A percentile compares a stretch with the other conserved stretches of the same genome.
phyloP scores from a whole-genome alignment of 345 rosid species.

The Atalantia buxifolia region DNA sequence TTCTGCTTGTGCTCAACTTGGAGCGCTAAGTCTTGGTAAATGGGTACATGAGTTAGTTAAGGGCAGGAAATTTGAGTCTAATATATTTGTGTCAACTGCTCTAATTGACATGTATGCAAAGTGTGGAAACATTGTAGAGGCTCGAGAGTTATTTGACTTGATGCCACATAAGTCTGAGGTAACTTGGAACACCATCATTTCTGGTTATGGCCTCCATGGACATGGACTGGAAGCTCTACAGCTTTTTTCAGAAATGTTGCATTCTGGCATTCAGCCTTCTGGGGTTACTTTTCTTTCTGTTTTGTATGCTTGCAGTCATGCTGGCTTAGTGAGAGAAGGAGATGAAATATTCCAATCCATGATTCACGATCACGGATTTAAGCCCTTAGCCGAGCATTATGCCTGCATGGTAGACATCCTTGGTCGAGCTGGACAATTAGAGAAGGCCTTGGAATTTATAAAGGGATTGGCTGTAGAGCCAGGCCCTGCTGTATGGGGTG shows the following conservation, averaged over 20 bases:
- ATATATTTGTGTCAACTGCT: slow-evolving; percentile 68
- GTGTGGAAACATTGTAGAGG: slow-evolving; percentile 70
- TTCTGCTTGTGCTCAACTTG: slow-evolving; percentile 80
- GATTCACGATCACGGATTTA: slow-evolving; percentile 47
- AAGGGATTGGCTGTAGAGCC: slow-evolving; percentile 56
- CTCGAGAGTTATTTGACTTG: slow-evolving; percentile 52
- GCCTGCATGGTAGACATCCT: slow-evolving; percentile 83
- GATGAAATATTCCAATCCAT: slow-evolving; percentile 56
- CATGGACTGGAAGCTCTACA: slow-evolving; percentile 60
- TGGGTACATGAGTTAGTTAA: slow-evolving; percentile 60
- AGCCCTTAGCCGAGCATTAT: slow-evolving; percentile 68
- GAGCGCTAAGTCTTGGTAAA: slow-evolving; percentile 66
- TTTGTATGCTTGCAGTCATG: slow-evolving; percentile 80
- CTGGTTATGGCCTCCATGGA: slow-evolving; percentile 84
- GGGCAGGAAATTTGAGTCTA: slow-evolving; percentile 47
- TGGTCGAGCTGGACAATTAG: slow-evolving; percentile 74
- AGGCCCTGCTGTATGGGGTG: slow-evolving; percentile 65
- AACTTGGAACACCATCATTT: slow-evolving; percentile 86
- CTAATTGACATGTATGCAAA: slow-evolving; percentile 82
- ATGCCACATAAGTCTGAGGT: slow-evolving; percentile 66
- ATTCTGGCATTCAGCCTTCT: slow-evolving; percentile 47
- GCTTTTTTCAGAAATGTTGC: slow-evolving; percentile 54
- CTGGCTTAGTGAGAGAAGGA: slow-evolving; percentile 76
- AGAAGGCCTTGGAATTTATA: slow-evolving; percentile 61
- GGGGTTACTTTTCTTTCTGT: slow-evolving; percentile 66